Conservation (phyloP, 2,329 filamentous ascomycete genomes). For the Lachnellula willkommii region DNA sequence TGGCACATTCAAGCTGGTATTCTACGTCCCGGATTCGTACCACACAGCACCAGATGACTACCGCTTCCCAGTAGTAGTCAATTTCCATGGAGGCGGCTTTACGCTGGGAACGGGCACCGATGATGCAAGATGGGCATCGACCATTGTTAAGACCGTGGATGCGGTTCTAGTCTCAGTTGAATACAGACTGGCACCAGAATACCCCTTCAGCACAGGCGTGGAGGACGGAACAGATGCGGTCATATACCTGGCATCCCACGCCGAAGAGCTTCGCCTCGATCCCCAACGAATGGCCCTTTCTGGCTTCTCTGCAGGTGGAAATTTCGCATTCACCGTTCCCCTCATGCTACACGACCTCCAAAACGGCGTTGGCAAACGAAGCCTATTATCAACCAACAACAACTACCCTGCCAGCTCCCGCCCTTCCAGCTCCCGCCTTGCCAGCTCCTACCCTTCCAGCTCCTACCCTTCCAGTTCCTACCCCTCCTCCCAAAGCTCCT, state of each 20-base stretch:
- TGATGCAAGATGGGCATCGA: conserved; percentile 55
- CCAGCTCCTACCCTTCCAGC: background rate
- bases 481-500: conserved; percentile 1
- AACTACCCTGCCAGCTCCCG: background rate
- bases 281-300: conserved; percentile 50
- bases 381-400: conserved; percentile 17
- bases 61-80: conserved; percentile 51
- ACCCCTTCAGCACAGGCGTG: conserved; percentile 58
- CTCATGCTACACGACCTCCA: conserved; percentile 41
- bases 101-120: conserved; percentile 58
- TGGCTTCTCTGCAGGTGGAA: conserved; percentile 52
- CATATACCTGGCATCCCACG: conserved; percentile 53
- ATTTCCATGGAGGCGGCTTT: conserved; percentile 65
- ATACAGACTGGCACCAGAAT: conserved; percentile 62
- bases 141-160: conserved; percentile 46
- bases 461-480: background rate
- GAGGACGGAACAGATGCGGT: conserved; percentile 62
- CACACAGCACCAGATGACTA: conserved; percentile 23
- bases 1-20: conserved; percentile 36
- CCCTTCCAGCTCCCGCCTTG: background rate
- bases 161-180: conserved; percentile 59
- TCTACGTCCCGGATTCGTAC: conserved; percentile 40
- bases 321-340: conserved; percentile 37
- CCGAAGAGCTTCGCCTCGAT: conserved; percentile 54
- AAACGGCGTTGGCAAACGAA: conserved; percentile 34